Conservation (phyloP, 805 yeast genomes). For the Pichia scutulata region DNA sequence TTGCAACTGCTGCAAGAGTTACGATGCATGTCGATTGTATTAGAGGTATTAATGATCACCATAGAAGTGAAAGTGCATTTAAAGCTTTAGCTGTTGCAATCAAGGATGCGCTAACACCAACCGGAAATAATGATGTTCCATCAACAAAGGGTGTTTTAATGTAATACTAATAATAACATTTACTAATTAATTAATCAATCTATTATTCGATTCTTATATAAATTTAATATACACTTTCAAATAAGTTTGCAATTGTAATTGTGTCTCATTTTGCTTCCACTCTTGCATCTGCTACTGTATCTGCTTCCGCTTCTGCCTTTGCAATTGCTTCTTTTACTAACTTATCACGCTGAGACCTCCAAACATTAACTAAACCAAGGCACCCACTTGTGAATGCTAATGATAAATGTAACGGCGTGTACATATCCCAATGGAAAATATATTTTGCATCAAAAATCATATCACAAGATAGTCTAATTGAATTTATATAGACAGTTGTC, state of each 20-base stretch:
- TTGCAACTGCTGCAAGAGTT: conserved; percentile 85
- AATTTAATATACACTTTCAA: not conserved
- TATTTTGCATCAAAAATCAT: conserved; percentile 40
- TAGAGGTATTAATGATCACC: conserved; percentile 93
- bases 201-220: not conserved
- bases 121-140: conserved; percentile 88
- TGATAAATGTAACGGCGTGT: conserved; percentile 22
- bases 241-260: not conserved
- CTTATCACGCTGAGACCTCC: conserved; percentile 20
- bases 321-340: conserved; percentile 10
- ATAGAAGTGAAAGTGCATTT: conserved; percentile 92
- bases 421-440: conserved; percentile 33
- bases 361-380: conserved; percentile 26
- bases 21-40: conserved; percentile 93
- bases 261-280: not conserved
- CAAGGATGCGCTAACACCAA: conserved; percentile 72
- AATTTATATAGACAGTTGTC: conserved; percentile 31
- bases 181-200: not conserved
- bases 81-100: conserved; percentile 93
- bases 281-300: not conserved
- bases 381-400: conserved; percentile 29
- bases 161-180: conserved; percentile 24
- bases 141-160: conserved; percentile 92
- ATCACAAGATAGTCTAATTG: conserved; percentile 38
- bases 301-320: not conserved